These are phyloP conservation scores for Umbelopsis vinacea DNA, from an alignment of 192 early-diverging fungal genomes.

Conservation along the genomic window DNA sequence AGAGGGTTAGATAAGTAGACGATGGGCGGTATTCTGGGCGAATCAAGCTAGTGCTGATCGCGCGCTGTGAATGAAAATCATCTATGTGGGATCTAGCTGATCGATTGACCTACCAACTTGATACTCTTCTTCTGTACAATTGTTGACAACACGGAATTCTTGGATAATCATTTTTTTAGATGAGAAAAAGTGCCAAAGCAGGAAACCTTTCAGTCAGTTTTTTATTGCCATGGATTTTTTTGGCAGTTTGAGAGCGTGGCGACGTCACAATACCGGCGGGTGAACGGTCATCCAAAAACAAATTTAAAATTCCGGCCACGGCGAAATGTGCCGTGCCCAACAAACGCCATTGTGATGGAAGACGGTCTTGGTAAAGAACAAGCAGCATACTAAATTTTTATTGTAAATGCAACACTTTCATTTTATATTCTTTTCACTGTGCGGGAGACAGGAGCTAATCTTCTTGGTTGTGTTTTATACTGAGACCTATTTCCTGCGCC, in stretches of 20 bases:
- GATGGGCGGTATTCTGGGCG: not conserved
- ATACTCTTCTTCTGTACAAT: slow-evolving; percentile 77
- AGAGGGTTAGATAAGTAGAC: not conserved
- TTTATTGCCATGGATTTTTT: slow-evolving; percentile 7
- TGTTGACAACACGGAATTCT: slow-evolving; percentile 78
- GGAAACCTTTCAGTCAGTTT: not conserved
- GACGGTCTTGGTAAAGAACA: not conserved
- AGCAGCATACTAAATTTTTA: not conserved
- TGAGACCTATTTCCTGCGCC: not conserved
- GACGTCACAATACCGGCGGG: not conserved
- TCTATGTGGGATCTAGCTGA: slow-evolving; percentile 1
- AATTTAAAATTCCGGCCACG: not conserved
- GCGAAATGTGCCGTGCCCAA: not conserved
- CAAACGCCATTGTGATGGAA: not conserved
- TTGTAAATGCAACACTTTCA: not conserved
- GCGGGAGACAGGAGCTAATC: too few species aligned
- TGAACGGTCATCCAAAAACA: not conserved
- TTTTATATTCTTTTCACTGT: too few species aligned
- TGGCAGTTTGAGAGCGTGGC: not conserved
- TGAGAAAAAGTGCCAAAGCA: not conserved
- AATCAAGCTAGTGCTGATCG: slow-evolving; percentile 20
- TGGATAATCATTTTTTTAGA: slow-evolving; percentile 69
- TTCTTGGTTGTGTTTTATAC: not conserved
- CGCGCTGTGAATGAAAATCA: not conserved
- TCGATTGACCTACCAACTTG: slow-evolving; percentile 45